Conservation (phyloP, 2,329 filamentous ascomycete genomes). For the Erysiphe pulchra region DNA sequence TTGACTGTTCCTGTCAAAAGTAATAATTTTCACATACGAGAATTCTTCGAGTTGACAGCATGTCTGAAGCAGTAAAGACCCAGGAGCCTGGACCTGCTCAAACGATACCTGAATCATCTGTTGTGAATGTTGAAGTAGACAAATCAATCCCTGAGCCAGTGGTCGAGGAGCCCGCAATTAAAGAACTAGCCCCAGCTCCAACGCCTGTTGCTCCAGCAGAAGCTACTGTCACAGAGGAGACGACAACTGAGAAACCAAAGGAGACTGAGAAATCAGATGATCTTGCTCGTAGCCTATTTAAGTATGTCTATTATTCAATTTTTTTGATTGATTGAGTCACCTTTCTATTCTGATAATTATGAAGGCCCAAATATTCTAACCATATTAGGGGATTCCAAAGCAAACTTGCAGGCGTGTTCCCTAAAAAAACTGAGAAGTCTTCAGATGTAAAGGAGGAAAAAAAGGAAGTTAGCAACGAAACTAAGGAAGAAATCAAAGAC, state of each 20-base stretch:
- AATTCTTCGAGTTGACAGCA: conserved; percentile 4
- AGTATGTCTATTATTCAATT: background rate
- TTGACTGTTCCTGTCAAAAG: conserved; percentile 1
- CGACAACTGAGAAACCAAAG: conserved; percentile 14
- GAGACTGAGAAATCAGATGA: background rate
- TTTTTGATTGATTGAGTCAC: no score
- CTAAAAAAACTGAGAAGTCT: conserved; percentile 57
- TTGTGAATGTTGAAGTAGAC: conserved; percentile 15
- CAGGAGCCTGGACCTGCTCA: conserved; percentile 17
- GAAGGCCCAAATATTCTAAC: no score
- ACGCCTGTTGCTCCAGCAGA: conserved; percentile 21
- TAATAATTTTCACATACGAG: background rate
- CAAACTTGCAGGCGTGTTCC: conserved; percentile 24
- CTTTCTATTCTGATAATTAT: no score
- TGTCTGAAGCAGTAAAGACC: conserved; percentile 44
- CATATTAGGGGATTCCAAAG: conserved; percentile 35
- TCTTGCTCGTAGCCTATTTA: background rate
- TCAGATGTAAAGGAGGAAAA: conserved; percentile 3
- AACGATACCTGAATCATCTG: conserved; percentile 12
- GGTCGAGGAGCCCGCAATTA: conserved; percentile 29
- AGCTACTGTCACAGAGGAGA: conserved; percentile 31
- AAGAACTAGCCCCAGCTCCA: conserved; percentile 24
- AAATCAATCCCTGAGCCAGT: conserved; percentile 15
- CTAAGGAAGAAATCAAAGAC: conserved; percentile 15
- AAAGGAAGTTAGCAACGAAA: conserved; percentile 13